A percentile compares a stretch with the other conserved stretches of the same genome.
Conservation (phyloP, 2,329 filamentous ascomycete genomes). For the Alternaria longipes region DNA sequence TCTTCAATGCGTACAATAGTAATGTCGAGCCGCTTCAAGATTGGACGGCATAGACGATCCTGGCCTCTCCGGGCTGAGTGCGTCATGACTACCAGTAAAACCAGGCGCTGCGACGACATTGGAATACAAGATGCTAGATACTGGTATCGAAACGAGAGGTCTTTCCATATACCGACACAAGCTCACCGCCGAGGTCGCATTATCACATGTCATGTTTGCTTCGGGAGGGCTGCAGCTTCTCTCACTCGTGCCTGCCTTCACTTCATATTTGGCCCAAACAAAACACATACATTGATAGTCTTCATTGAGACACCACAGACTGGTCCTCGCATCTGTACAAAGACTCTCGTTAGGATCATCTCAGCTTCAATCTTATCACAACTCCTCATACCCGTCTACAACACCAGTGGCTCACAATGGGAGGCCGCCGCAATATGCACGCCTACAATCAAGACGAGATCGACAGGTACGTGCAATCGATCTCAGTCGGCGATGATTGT, state of each 20-base stretch:
- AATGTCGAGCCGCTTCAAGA: background rate
- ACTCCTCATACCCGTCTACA: background rate
- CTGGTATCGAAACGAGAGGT: background rate
- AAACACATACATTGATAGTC: background rate
- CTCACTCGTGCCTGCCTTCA: conserved; percentile 14
- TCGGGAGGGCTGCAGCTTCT: background rate
- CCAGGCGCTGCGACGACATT: background rate
- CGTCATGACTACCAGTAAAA: background rate
- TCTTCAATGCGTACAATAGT: background rate
- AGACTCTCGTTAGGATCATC: background rate
- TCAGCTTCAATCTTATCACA: background rate
- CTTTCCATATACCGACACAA: background rate
- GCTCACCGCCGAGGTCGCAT: background rate
- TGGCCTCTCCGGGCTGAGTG: background rate
- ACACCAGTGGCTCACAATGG: conserved; percentile 6
- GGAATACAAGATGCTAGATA: background rate
- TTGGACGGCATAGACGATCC: background rate
- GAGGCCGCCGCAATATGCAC: conserved; percentile 8
- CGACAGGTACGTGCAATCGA: conserved; percentile 9
- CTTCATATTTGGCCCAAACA: conserved; percentile 10
- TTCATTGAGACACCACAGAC: background rate
- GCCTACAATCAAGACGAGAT: conserved; percentile 26
- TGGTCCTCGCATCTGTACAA: background rate
- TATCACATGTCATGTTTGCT: background rate
- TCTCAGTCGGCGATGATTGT: too few relatives aligned